These are phyloP conservation scores for Cenchrus fungigraminus DNA, from an alignment of 176 grass and related monocot genomes.

Conservation along the genomic window DNA sequence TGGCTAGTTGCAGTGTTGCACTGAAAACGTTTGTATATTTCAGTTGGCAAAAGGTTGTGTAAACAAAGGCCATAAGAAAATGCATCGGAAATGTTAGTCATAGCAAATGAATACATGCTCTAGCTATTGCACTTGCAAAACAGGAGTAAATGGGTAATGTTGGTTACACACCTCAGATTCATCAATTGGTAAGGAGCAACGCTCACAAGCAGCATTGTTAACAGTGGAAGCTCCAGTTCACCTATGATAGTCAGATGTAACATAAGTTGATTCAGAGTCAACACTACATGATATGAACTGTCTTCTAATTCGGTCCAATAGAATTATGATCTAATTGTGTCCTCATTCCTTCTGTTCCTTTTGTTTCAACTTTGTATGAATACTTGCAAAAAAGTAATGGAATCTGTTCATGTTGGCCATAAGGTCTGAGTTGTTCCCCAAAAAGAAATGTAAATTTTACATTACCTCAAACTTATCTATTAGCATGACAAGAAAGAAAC, in stretches of 20 bases:
- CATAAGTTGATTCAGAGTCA: not conserved
- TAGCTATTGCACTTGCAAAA: not conserved
- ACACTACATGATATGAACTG: not conserved
- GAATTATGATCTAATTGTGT: not conserved
- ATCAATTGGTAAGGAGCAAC: constrained; percentile 73
- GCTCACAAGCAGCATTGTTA: constrained; percentile 74
- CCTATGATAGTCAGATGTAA: constrained; percentile 45
- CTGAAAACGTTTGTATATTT: not conserved
- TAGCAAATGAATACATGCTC: not conserved
- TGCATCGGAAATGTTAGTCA: not conserved
- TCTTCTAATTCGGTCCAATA: not conserved
- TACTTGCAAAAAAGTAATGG: not conserved
- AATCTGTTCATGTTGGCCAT: not conserved
- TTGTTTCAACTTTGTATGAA: not conserved
- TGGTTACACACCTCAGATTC: constrained; percentile 63
- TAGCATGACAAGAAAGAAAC: not conserved
- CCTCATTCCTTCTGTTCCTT: not conserved
- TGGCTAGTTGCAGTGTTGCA: not conserved
- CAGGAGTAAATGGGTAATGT: not conserved
- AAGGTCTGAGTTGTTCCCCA: not conserved
- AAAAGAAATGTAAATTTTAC: not conserved
- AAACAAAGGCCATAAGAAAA: not conserved
- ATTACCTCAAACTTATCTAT: not conserved
- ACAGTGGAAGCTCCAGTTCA: constrained; percentile 82
- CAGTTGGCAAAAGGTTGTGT: not conserved